Percentiles rank a stretch among this genome's conserved stretches.
Conservation (phyloP, 805 yeast genomes). For the Nakazawaea wyomingensis region DNA sequence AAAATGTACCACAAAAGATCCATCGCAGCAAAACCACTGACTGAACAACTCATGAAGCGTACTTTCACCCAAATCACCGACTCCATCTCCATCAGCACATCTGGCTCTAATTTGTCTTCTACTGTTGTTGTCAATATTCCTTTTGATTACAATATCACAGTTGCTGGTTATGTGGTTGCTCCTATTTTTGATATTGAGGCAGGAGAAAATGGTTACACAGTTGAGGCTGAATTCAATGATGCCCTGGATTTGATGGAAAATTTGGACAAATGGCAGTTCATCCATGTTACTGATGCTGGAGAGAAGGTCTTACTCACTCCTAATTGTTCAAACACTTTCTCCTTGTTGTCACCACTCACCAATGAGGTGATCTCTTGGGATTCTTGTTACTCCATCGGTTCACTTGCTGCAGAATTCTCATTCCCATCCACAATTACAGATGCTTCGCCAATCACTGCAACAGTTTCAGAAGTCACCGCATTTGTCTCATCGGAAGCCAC, state of each 20-base stretch:
- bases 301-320: constrained; percentile 6
- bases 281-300: constrained; percentile 7
- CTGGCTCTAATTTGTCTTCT: constrained; percentile 7
- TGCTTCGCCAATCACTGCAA: neutral
- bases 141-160: constrained; percentile 7
- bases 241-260: constrained; percentile 4
- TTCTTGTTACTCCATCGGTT: constrained; percentile 6
- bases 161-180: constrained; percentile 7
- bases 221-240: constrained; percentile 2
- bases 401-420: constrained; percentile 5
- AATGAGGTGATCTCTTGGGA: constrained; percentile 2
- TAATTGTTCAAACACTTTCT: constrained; percentile 10
- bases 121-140: constrained; percentile 9
- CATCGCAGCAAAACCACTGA: neutral
- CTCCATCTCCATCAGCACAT: constrained; percentile 5
- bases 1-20: constrained; percentile 3
- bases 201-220: constrained; percentile 10
- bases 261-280: constrained; percentile 10
- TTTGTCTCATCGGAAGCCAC: constrained; percentile 1
- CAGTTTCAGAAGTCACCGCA: constrained; percentile 1
- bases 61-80: neutral
- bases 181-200: constrained; percentile 6
- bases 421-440: neutral
- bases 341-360: constrained; percentile 2
- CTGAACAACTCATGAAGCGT: constrained; percentile 1